A percentile compares a stretch with the other conserved stretches of the same genome.
These are phyloP conservation scores for Hypoxylon fuscum DNA, from an alignment of 495 filamentous ascomycete genomes.

Conservation along the genomic window DNA sequence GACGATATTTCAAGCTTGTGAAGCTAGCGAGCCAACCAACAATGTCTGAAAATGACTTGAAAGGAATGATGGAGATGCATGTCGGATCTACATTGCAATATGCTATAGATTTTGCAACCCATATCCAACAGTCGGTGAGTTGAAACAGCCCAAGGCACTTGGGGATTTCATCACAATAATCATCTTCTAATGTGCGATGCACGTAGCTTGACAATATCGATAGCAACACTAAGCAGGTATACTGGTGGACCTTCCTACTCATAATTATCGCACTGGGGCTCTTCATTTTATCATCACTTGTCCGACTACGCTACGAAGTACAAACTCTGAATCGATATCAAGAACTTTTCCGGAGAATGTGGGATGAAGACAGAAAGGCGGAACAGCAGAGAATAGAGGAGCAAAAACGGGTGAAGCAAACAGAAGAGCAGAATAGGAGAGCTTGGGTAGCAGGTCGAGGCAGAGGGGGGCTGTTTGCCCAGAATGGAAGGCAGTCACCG, in stretches of 20 bases:
- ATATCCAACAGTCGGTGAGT: slow-evolving; percentile 20
- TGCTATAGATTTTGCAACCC: background rate
- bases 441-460: background rate
- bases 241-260: slow-evolving; percentile 34
- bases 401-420: slow-evolving; percentile 6
- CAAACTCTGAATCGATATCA: slow-evolving; percentile 23
- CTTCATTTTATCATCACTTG: slow-evolving; percentile 28
- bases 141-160: background rate
- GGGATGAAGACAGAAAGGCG: slow-evolving; percentile 29
- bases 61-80: background rate
- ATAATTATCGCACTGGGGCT: slow-evolving; percentile 26
- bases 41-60: background rate
- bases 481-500: background rate
- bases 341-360: slow-evolving; percentile 30
- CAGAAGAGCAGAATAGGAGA: slow-evolving; percentile 6
- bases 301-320: slow-evolving; percentile 21
- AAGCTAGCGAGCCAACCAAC: background rate
- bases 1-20: background rate
- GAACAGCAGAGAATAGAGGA: background rate
- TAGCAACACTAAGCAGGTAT: slow-evolving; percentile 21
- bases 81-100: background rate
- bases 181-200: background rate
- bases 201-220: slow-evolving; percentile 30
- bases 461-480: background rate
- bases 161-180: background rate